Evolutionary conservation across 306 rosid genomes (phyloP).

Genomic region (Spatholobus suberectus): DNA sequence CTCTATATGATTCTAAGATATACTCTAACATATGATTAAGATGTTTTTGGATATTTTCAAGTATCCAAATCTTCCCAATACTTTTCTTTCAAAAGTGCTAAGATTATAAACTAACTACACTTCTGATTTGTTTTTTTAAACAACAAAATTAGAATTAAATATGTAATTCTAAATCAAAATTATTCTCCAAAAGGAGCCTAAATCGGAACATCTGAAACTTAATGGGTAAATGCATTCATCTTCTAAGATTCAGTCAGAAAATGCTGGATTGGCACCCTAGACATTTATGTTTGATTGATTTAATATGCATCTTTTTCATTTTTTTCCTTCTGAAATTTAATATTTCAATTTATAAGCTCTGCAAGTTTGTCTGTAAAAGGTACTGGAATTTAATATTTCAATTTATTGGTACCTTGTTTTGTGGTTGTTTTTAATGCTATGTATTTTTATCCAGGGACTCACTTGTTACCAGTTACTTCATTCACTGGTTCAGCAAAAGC

Average conservation of each 20-base stretch:
- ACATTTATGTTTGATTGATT: constrained; percentile 30
- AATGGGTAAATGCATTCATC: constrained; percentile 24
- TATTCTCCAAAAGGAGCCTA: constrained; percentile 6
- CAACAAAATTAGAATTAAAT: background rate
- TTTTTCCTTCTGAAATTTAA: background rate
- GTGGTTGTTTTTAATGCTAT: constrained; percentile 30
- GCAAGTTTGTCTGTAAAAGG: constrained; percentile 8
- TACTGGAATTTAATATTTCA: constrained; percentile 24
- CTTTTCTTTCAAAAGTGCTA: background rate
- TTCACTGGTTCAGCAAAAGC: constrained; percentile 85
- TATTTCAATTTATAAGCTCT: constrained; percentile 30
- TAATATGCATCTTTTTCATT: constrained; percentile 2
- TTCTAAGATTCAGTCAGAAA: background rate
- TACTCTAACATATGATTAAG: background rate
- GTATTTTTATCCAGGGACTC: constrained; percentile 63
- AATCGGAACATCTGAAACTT: constrained; percentile 7
- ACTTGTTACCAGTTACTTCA: constrained; percentile 85
- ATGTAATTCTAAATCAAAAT: background rate
- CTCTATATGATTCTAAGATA: background rate
- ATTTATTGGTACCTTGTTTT: constrained; percentile 27
- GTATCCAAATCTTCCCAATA: background rate
- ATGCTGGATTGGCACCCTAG: constrained; percentile 3
- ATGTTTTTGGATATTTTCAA: background rate
- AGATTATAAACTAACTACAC: background rate
- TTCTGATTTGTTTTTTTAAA: background rate